Evolutionary conservation across 495 filamentous ascomycete genomes (phyloP).

Genomic region (Trichoderma orchidacearum): DNA sequence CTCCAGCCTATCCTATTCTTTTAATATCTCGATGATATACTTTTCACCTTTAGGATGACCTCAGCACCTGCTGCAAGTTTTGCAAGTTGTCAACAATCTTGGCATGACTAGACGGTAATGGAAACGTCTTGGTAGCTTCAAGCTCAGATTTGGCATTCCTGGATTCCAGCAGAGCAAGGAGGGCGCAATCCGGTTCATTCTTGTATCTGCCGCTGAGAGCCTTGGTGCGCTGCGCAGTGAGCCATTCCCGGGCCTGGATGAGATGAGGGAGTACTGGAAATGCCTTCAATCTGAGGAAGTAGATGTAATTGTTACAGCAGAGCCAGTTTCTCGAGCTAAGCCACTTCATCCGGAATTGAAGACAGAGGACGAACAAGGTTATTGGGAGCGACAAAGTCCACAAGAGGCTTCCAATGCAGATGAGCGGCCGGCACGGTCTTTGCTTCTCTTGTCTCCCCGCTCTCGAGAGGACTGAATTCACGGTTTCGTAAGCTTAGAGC

Average conservation of each 20-base stretch:
- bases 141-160: neutral
- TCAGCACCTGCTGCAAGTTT: neutral
- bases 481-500: conserved; percentile 9
- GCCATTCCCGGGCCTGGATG: conserved; percentile 16
- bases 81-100: neutral
- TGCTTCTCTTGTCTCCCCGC: conserved; percentile 6
- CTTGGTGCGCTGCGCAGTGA: conserved; percentile 5
- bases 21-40: neutral
- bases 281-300: neutral
- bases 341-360: conserved; percentile 4
- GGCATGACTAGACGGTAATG: neutral
- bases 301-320: conserved; percentile 17
- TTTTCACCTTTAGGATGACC: neutral
- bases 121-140: neutral
- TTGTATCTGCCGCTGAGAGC: conserved; percentile 8
- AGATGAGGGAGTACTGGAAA: conserved; percentile 10
- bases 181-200: conserved; percentile 3
- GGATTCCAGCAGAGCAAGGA: neutral
- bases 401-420: conserved; percentile 19
- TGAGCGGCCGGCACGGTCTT: conserved; percentile 17
- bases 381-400: conserved; percentile 16
- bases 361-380: conserved; percentile 8
- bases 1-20: neutral
- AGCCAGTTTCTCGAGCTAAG: conserved; percentile 12
- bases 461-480: conserved; percentile 8